Percentiles rank a stretch among this genome's conserved stretches.
These are phyloP conservation scores for Salicornia ramosissima DNA, from an alignment of 148 eudicot genomes.

Conservation along the genomic window DNA sequence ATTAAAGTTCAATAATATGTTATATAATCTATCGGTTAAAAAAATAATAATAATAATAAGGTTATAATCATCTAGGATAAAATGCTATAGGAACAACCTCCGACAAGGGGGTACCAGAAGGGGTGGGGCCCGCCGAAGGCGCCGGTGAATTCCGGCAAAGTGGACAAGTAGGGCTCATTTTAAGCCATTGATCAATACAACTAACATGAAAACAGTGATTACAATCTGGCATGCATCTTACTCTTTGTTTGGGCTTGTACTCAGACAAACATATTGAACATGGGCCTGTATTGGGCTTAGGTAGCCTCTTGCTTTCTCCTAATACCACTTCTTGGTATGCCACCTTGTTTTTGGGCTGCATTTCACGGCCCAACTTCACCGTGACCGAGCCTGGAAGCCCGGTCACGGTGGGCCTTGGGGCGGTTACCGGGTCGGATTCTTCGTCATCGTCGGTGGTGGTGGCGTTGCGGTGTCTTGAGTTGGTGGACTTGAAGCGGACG, in stretches of 20 bases:
- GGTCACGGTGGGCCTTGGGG: neutral
- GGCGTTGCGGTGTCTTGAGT: neutral
- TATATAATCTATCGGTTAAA: too few relatives aligned
- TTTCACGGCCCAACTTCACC: constrained; percentile 18
- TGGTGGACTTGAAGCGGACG: constrained; percentile 26
- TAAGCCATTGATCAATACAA: constrained; percentile 37
- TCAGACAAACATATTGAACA: constrained; percentile 34
- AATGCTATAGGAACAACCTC: constrained; percentile 31
- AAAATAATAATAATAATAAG: neutral
- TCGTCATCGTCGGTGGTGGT: neutral
- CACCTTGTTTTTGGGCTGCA: constrained; percentile 19
- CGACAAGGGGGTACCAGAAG: constrained; percentile 24
- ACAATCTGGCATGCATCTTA: constrained; percentile 40
- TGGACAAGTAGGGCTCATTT: constrained; percentile 32
- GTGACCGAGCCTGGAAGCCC: constrained; percentile 32
- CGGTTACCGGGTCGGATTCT: neutral
- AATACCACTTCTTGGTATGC: constrained; percentile 23
- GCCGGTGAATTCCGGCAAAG: constrained; percentile 37
- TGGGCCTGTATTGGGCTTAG: constrained; percentile 36
- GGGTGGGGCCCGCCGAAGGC: constrained; percentile 18
- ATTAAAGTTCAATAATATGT: too few relatives aligned
- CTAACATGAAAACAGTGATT: constrained; percentile 38
- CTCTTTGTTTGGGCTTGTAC: constrained; percentile 27
- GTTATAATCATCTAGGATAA: constrained; percentile 23
- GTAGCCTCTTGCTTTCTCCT: constrained; percentile 40